Percentiles rank a stretch among this genome's conserved stretches.
Conservation (phyloP, 352 stramenopile genomes). For the Phytophthora sansomeana region DNA sequence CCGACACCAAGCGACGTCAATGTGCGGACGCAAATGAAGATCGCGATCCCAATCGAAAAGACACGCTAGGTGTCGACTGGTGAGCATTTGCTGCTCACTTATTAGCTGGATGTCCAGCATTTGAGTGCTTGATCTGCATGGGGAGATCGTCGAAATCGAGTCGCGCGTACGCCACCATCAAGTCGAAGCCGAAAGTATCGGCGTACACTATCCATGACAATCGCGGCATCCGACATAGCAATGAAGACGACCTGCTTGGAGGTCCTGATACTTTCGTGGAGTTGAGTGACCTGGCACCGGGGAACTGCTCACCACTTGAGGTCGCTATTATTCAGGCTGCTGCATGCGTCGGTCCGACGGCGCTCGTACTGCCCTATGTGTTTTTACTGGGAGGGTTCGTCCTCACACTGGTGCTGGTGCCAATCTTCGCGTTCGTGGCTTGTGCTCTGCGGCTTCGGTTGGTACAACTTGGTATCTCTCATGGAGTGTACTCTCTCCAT, state of each 20-base stretch:
- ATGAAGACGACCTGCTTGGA: conserved; percentile 56
- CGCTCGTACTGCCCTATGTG: conserved; percentile 48
- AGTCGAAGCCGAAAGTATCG: too few relatives aligned
- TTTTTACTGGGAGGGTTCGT: conserved; percentile 57
- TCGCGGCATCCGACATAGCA: conserved; percentile 10
- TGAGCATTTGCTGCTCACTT: background rate
- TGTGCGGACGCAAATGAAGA: conserved; percentile 25
- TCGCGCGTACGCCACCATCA: conserved; percentile 19
- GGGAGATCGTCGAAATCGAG: conserved; percentile 10
- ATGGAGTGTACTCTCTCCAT: conserved; percentile 66
- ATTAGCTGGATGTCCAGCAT: background rate
- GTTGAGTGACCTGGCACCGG: conserved; percentile 47
- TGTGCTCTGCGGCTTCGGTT: conserved; percentile 41
- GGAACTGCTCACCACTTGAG: conserved; percentile 39
- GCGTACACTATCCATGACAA: conserved; percentile 52
- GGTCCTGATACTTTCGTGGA: conserved; percentile 54
- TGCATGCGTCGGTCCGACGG: conserved; percentile 45
- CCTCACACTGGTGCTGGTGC: conserved; percentile 44
- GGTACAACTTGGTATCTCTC: conserved; percentile 52
- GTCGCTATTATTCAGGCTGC: conserved; percentile 47
- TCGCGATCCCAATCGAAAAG: conserved; percentile 32
- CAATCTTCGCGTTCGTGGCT: conserved; percentile 44
- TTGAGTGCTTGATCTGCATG: conserved; percentile 15
- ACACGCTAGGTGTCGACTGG: too few relatives aligned
- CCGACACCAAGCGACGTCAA: conserved; percentile 7